Evolutionary conservation across 83 land plant genomes (phyloP).

Genomic region (Diphasiastrum complanatum): DNA sequence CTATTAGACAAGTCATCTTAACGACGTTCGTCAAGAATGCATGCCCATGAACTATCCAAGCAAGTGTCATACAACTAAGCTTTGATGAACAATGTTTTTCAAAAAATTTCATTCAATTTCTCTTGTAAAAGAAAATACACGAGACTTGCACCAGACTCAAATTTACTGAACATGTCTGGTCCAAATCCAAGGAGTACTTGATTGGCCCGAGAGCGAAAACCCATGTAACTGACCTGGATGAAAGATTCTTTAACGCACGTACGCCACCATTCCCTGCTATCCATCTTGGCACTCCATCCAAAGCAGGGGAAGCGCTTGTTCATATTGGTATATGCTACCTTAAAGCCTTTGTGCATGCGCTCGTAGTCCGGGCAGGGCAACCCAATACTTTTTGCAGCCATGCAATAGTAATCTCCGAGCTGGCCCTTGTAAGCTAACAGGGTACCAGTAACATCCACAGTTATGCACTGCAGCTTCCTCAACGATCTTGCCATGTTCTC

Average conservation of each 20-base stretch:
- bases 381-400: neutral
- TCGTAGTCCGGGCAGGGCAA: slow-evolving; percentile 6
- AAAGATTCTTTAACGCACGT: neutral
- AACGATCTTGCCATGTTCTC: neutral
- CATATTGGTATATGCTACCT: neutral
- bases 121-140: no score
- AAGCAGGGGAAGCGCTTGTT: neutral
- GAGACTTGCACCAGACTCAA: no score
- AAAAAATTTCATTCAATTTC: no score
- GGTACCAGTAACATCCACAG: slow-evolving; percentile 9
- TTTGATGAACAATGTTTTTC: no score
- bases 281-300: neutral
- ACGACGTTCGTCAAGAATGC: no score
- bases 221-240: neutral
- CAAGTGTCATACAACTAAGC: no score
- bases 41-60: no score
- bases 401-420: slow-evolving; percentile 11
- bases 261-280: slow-evolving; percentile 1
- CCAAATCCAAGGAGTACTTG: no score
- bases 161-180: no score
- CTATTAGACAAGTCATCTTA: no score
- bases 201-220: neutral
- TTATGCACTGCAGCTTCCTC: neutral
- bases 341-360: slow-evolving; percentile 5
- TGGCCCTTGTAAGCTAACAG: slow-evolving; percentile 4